These are phyloP conservation scores for Emmonsiellopsis sp. DNA, from an alignment of 2,329 filamentous ascomycete species.

Conservation along the genomic window DNA sequence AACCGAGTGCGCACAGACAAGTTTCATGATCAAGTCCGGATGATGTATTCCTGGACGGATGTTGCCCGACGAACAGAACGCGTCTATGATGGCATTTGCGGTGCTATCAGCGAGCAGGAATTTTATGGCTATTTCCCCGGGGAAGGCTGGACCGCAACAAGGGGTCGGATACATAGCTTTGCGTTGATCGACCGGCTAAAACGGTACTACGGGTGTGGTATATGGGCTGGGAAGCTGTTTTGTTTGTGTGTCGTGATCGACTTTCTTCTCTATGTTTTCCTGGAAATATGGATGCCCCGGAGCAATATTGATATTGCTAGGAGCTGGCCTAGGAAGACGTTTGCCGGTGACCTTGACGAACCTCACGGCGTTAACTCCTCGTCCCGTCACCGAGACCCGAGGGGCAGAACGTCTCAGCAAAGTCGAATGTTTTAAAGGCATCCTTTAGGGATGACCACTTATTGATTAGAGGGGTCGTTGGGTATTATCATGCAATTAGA, in stretches of 20 bases:
- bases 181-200: conserved; percentile 91
- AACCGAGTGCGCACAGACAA: conserved; percentile 84
- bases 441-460: too few relatives aligned
- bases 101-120: conserved; percentile 73
- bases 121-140: conserved; percentile 76
- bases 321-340: conserved; percentile 78
- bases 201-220: conserved; percentile 93
- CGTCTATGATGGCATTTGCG: conserved; percentile 88
- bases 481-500: too few relatives aligned
- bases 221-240: conserved; percentile 97
- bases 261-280: conserved; percentile 78
- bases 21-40: conserved; percentile 94
- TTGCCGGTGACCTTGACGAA: neutral
- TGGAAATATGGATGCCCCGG: conserved; percentile 80
- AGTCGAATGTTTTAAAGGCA: neutral
- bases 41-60: conserved; percentile 98
- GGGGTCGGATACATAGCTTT: conserved; percentile 70
- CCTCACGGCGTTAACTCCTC: neutral
- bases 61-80: conserved; percentile 88
- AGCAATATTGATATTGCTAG: conserved; percentile 80
- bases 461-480: too few relatives aligned
- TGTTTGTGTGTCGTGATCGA: conserved; percentile 91
- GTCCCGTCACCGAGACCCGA: neutral
- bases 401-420: neutral
- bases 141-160: conserved; percentile 60